Base-by-base conservation (phyloP, 2,329 filamentous ascomycete genomes). In the Neoarthrinium moseri region DNA sequence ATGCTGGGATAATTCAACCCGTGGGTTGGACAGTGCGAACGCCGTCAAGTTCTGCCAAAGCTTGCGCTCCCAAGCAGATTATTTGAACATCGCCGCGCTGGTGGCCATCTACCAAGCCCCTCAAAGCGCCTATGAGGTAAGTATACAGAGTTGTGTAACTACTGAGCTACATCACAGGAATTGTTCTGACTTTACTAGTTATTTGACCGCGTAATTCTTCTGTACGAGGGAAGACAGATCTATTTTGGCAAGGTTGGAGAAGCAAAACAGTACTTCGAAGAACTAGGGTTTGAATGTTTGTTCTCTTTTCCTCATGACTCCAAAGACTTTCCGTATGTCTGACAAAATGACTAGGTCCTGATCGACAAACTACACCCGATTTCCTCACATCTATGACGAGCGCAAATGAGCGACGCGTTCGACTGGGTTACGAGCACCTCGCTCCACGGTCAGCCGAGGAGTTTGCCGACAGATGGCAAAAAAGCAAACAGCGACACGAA, bases 11-110 rank as follows among this genome's bases (percentile, higher is more conserved):
- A 89, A 89, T 70, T 84, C 79, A 32, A 89, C 86, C 21, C 76
- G 86, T 67, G 86, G 86, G 66, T 72, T 89, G 24, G 86, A 90
- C 66, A 85, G 79, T 24, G 86, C 85, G 66, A 89, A 89, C 63
- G 86, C 86, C 43, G 77, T 89, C 49, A 85, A 89, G 64, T 89
- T 89, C 62, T 84, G 80, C 66, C 85, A 81, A 67, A 89, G 84
- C 1, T 70, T 90, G 7, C 78, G 83, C 3, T 13, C 20, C 7
- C 27, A 29, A 17, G 33, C 45, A 23, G 24, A 43, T 12, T 10
- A 43, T 15, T 29, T 21, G 15, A 29, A 41, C 8, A 44, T 43
- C 10, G 44, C 50, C 4, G 48, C 48, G 22, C 37, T 52, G 29
- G 50, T 54, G 39, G 49, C 47, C 41, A 32, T 38, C 12, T 44